Percentiles rank a stretch among this genome's conserved stretches.
These are phyloP conservation scores for Saccharomycopsis guyanensis DNA, from an alignment of 805 yeast genomes.

Conservation along the genomic window DNA sequence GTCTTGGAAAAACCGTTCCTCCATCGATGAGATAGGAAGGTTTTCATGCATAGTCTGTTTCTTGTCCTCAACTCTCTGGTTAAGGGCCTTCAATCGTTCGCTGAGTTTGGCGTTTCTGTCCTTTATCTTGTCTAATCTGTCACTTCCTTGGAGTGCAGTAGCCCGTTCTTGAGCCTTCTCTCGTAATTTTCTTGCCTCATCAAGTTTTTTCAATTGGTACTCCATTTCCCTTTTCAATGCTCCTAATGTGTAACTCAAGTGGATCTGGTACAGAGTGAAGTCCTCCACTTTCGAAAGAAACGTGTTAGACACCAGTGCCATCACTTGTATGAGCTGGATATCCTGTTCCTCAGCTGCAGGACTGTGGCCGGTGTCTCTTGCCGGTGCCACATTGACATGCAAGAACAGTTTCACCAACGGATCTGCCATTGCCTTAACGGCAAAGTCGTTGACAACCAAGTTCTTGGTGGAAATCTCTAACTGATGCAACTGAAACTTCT, in stretches of 20 bases:
- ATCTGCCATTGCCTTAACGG: background rate
- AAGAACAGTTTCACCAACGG: background rate
- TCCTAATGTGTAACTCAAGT: conserved; percentile 1
- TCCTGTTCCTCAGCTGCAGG: background rate
- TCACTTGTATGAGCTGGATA: background rate
- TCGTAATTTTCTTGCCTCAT: background rate
- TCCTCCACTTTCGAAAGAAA: background rate
- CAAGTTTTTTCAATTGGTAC: conserved; percentile 8
- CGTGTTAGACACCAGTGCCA: background rate
- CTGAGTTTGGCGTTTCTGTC: background rate
- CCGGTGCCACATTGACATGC: background rate
- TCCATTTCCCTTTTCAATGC: conserved; percentile 13
- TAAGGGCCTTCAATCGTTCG: conserved; percentile 1
- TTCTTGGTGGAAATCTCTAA: too few relatives aligned
- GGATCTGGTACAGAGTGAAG: conserved; percentile 9
- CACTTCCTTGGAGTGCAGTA: background rate
- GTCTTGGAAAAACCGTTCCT: conserved; percentile 11
- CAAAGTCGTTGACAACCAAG: background rate
- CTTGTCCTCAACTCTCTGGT: background rate
- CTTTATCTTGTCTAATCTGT: conserved; percentile 5
- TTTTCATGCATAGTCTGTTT: conserved; percentile 2
- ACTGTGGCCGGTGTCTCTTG: background rate
- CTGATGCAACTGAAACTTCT: background rate
- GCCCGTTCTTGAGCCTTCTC: background rate
- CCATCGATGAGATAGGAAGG: conserved; percentile 11